Evolutionary conservation across 441 rosid species (phyloP).

Genomic region (Mallotus japonicus): DNA sequence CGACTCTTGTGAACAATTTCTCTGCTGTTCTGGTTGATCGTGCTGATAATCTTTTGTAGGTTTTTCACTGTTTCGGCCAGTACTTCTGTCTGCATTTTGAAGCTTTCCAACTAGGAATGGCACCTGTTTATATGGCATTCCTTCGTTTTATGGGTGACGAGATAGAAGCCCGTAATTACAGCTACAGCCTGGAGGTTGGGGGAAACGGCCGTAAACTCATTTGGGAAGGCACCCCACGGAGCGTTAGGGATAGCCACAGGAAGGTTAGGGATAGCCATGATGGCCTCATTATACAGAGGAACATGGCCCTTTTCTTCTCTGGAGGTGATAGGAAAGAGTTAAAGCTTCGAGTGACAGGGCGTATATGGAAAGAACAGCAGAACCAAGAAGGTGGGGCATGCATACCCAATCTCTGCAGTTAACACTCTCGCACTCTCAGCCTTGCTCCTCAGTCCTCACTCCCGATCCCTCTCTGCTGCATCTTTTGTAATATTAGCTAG

Average conservation of each 20-base stretch:
- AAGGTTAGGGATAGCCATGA: slow-evolving; percentile 94
- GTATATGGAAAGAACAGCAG: slow-evolving; percentile 97
- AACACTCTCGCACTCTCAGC: slow-evolving; percentile 5
- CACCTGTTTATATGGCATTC: slow-evolving; percentile 93
- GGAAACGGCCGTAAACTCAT: slow-evolving; percentile 82
- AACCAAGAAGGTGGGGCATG: slow-evolving; percentile 79
- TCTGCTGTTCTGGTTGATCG: background rate
- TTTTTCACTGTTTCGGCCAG: slow-evolving; percentile 92
- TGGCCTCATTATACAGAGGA: slow-evolving; percentile 84
- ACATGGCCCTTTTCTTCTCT: slow-evolving; percentile 95
- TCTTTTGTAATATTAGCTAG: slow-evolving; percentile 18
- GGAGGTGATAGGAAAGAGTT: slow-evolving; percentile 95
- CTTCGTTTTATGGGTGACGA: slow-evolving; percentile 94
- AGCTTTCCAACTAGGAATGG: slow-evolving; percentile 97
- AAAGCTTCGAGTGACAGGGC: slow-evolving; percentile 84
- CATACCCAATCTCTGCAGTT: slow-evolving; percentile 82
- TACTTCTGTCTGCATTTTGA: slow-evolving; percentile 94
- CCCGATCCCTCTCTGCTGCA: background rate
- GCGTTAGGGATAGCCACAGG: slow-evolving; percentile 85
- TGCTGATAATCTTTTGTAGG: slow-evolving; percentile 35
- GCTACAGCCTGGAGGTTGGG: slow-evolving; percentile 93
- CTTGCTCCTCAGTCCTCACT: too few relatives aligned
- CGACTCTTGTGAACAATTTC: background rate
- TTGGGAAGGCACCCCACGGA: slow-evolving; percentile 90
- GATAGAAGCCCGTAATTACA: slow-evolving; percentile 75